Evolutionary conservation across 371 early-diverging fungal species (phyloP), one percentile per base, ranked within the genome.

Genomic region (Dipsacomyces acuminosporus): DNA sequence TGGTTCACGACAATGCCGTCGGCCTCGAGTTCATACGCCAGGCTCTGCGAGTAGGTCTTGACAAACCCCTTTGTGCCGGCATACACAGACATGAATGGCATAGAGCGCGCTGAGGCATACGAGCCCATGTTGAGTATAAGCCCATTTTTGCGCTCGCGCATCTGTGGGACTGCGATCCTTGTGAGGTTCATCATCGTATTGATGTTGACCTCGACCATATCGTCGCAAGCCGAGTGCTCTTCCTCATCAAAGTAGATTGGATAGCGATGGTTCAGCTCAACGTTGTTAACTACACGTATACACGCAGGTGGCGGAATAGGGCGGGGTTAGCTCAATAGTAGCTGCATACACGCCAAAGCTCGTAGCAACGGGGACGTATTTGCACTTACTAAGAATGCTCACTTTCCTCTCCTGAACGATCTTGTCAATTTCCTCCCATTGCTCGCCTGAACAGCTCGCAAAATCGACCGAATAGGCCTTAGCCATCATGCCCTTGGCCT

Each of bases 101-200:
- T 82, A 22, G 97, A 89, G 24, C 90, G 78, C 30, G 85, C 69
- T 34, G 91, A 94, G 45, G 93, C 82, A 65, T 93, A 86, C n/a
- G 96, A 95, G 17, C 96, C 97, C 52, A 94, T 71, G 75, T 92
- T 94, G 61, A 97, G 76, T 45, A 99, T 88, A 56, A 93, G 80
- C 26, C 94, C 94, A 33, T 75, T 77, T 53, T 82, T 82, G 33
- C 82, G 82, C 53, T 62, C 30, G 42, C 76, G 71, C 88, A 91
- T 87, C 46, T 79, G 78, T 11, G 94, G 93, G 33, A 90, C 77
- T 8, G 92, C 78, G 38, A 89, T 74, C 59, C 84, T 84, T 30
- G 91, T 91, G 65, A 93, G 79, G 52, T 77, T 79, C 78, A 95
- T 76, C 43, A 87, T 80, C 34, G 89, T 86, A 26, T 79, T 78